A percentile compares a stretch with the other conserved stretches of the same genome.
Evolutionary conservation across 805 yeast genomes (phyloP).

Genomic region (Schwanniomyces yamadae): DNA sequence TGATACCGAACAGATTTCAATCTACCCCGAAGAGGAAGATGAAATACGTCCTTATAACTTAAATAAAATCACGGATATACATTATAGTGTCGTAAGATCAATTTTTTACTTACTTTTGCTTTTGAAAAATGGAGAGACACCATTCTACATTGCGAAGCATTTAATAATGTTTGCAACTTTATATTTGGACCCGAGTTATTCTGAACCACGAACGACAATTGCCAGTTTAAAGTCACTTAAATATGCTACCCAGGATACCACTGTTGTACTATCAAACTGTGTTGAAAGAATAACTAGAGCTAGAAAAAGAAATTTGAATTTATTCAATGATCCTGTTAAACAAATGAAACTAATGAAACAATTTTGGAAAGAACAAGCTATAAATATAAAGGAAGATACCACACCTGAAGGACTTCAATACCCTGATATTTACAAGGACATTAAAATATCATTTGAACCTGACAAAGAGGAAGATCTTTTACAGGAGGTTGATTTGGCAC

Average conservation of each 20-base stretch:
- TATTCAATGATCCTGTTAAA: constrained; percentile 4
- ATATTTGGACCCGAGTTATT: constrained; percentile 14
- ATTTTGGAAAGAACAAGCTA: constrained; percentile 1
- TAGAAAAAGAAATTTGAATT: constrained; percentile 1
- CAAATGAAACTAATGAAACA: constrained; percentile 2
- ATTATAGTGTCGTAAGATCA: constrained; percentile 15
- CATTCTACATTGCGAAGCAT: constrained; percentile 21
- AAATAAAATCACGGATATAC: constrained; percentile 5
- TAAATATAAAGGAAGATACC: neutral
- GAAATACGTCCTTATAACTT: constrained; percentile 2
- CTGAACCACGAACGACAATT: constrained; percentile 15
- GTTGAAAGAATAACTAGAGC: constrained; percentile 20
- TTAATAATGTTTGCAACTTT: constrained; percentile 22
- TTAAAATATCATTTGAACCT: too few relatives aligned
- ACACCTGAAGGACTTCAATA: too few relatives aligned
- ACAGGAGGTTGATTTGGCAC: too few relatives aligned
- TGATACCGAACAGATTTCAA: constrained; percentile 13
- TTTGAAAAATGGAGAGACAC: constrained; percentile 29
- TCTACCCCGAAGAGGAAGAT: constrained; percentile 18
- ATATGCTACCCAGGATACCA: constrained; percentile 15
- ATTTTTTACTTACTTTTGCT: constrained; percentile 16
- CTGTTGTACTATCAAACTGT: constrained; percentile 18
- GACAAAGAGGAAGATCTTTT: too few relatives aligned
- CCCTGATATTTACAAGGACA: too few relatives aligned
- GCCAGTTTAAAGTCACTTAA: constrained; percentile 19